These are phyloP conservation scores for Cladosporium sp. DNA, from an alignment of 2,329 filamentous ascomycete species.

Conservation along the genomic window DNA sequence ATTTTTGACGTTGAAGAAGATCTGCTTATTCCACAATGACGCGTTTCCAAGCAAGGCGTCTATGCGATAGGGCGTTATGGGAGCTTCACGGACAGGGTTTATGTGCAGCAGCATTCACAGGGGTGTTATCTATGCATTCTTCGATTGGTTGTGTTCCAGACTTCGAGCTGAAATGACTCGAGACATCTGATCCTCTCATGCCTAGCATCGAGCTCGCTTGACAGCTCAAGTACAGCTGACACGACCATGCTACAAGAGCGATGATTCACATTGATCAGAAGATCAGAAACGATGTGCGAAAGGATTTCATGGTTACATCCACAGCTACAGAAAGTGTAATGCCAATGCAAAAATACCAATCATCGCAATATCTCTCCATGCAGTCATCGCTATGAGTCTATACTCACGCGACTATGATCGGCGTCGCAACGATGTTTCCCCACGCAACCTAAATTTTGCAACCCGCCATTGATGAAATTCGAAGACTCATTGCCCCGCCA, in stretches of 20 bases:
- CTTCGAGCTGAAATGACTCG: not conserved
- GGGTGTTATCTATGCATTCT: not conserved
- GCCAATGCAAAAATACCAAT: not conserved
- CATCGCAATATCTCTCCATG: not conserved
- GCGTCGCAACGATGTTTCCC: not conserved
- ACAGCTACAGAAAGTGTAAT: not conserved
- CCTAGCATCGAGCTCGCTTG: not conserved
- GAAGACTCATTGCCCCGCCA: constrained; percentile 10
- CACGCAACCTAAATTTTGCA: not conserved
- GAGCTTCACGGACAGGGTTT: not conserved
- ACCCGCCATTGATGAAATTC: constrained; percentile 9
- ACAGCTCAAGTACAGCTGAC: not conserved
- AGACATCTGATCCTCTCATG: not conserved
- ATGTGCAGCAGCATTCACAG: constrained; percentile 1
- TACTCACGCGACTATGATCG: not conserved
- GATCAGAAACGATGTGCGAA: not conserved
- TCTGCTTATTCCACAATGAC: not conserved
- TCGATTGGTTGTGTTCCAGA: not conserved
- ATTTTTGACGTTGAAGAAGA: not conserved
- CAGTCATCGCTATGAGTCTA: constrained; percentile 1
- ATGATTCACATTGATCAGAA: not conserved
- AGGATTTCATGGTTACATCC: not conserved
- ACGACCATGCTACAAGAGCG: not conserved
- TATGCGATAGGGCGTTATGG: not conserved
- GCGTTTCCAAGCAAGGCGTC: constrained; percentile 1